A percentile compares a stretch with the other conserved stretches of the same genome.
These are phyloP conservation scores for Xanthoconium separans DNA, from an alignment of 1,284 basidiomycete species.

Conservation along the genomic window DNA sequence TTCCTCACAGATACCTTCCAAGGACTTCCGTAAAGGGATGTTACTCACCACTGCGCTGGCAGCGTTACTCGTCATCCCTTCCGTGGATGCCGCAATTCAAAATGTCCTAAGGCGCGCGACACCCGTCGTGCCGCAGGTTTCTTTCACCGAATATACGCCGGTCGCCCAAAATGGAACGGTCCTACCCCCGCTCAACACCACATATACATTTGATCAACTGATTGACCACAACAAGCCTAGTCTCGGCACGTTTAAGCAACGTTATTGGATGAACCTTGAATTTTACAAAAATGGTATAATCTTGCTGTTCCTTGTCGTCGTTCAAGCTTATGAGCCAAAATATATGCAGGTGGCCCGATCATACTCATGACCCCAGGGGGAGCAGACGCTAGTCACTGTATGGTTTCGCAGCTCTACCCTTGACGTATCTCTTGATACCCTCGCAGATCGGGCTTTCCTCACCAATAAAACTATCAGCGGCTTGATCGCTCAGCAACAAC, in stretches of 20 bases:
- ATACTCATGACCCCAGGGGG: conserved; percentile 57
- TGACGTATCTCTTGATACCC: conserved; percentile 39
- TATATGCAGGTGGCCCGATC: conserved; percentile 60
- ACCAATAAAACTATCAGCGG: conserved; percentile 67
- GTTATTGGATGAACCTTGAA: conserved; percentile 67
- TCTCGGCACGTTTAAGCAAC: conserved; percentile 73
- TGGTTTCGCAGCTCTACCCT: not conserved
- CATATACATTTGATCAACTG: conserved; percentile 68
- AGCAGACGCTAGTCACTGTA: conserved; percentile 40
- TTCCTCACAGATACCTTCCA: no score
- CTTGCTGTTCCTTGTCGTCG: not conserved
- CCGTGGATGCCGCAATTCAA: conserved; percentile 20
- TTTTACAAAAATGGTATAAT: conserved; percentile 53
- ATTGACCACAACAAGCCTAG: conserved; percentile 69
- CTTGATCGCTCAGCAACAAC: conserved; percentile 63
- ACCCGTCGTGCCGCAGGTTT: conserved; percentile 18
- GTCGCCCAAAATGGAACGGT: conserved; percentile 22
- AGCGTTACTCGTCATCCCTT: conserved; percentile 8
- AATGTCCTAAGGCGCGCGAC: conserved; percentile 19
- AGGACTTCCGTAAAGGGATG: conserved; percentile 10
- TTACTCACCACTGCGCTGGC: conserved; percentile 2
- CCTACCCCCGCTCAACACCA: conserved; percentile 37
- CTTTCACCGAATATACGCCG: conserved; percentile 8
- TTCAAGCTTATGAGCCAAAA: not conserved
- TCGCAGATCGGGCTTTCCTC: conserved; percentile 54